Base-by-base conservation (phyloP, 495 filamentous ascomycete genomes). In the Delitschia confertaspora region DNA sequence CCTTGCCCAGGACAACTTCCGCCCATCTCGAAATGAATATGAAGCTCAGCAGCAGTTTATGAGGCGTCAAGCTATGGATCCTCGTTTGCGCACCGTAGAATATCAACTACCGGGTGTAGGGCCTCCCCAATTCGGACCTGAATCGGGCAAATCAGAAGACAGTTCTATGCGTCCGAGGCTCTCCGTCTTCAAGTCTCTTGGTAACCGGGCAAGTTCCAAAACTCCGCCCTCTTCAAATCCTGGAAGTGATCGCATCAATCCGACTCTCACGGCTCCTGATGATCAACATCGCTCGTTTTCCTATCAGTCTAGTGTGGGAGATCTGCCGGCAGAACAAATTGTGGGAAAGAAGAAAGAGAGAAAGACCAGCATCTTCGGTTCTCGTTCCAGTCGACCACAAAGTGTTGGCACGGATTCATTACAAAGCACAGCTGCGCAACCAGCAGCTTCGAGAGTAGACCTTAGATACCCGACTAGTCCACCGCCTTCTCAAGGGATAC, bases 11-110 rank as follows among this genome's bases (percentile, higher is more conserved):
- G n/a, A n/a, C n/a, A n/a, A n/a, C n/a, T n/a, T n/a, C n/a, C n/a
- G n/a, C n/a, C 10, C 21, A 14, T 35, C 51, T 11, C 36, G 45
- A 26, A 49, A 55, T 17, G 32, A 49, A 25, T 55, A 49, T 37
- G 51, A 55, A 35, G 33, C 42, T 27, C 50, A 53, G 19, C 46
- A 50, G 32, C 51, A 55, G 31, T 47, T 50, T 42, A 40, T 43
- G 42, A 35, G 38, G 11, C 50, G 30, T 7, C 42, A 49, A 39
- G 50, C 50, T 33, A 60, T 50, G 10, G 37, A 51, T 31, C 63
- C 69, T 17, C 62, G 63, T 25, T 48, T 63, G 16, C 60, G 64
- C 33, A 49, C 55, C n/a, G 53, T 63, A n/a, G 60, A 69, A 24
- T 61, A 59, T 41, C 57, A 32, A 18, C 35, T 41, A 29, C 45